These are phyloP conservation scores for Cutaneotrichosporon arboriforme DNA, from an alignment of 1,284 basidiomycete genomes.

Conservation along the genomic window DNA sequence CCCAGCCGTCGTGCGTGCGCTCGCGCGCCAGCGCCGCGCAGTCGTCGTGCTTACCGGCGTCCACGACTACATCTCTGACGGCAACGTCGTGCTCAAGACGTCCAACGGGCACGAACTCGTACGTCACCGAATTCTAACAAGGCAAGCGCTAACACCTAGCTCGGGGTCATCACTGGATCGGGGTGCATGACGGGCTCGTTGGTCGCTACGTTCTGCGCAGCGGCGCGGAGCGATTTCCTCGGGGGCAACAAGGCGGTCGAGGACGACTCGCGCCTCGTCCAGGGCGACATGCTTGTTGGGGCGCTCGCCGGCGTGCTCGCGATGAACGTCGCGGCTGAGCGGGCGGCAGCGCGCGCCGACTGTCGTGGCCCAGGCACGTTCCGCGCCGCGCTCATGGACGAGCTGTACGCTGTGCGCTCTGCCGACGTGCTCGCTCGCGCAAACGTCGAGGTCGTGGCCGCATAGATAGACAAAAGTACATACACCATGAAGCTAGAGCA, in stretches of 20 bases:
- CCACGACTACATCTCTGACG: constrained; percentile 82
- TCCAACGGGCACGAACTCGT: constrained; percentile 68
- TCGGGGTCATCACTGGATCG: constrained; percentile 79
- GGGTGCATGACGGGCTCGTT: constrained; percentile 71
- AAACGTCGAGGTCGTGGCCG: constrained; percentile 49
- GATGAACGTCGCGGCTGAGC: constrained; percentile 76
- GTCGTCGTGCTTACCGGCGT: constrained; percentile 78
- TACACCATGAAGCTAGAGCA: not conserved
- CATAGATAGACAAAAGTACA: not conserved
- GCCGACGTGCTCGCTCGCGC: constrained; percentile 54
- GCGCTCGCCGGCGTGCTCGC: constrained; percentile 65
- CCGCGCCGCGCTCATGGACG: constrained; percentile 78
- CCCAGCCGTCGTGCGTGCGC: constrained; percentile 58
- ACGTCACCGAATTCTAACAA: not conserved
- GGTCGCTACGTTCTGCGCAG: constrained; percentile 62
- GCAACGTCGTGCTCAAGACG: constrained; percentile 60
- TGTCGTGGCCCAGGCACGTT: constrained; percentile 84
- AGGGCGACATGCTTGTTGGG: constrained; percentile 67
- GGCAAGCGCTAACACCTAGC: too few relatives aligned
- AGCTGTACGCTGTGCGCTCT: constrained; percentile 61
- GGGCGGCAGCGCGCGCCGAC: constrained; percentile 62
- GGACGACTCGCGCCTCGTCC: constrained; percentile 51
- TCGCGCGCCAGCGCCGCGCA: constrained; percentile 77
- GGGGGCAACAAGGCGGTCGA: not conserved
- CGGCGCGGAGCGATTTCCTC: constrained; percentile 52